Evolutionary conservation across 495 filamentous ascomycete genomes (phyloP), one percentile per base, ranked within the genome.

Genomic region (Penicillium manginii): DNA sequence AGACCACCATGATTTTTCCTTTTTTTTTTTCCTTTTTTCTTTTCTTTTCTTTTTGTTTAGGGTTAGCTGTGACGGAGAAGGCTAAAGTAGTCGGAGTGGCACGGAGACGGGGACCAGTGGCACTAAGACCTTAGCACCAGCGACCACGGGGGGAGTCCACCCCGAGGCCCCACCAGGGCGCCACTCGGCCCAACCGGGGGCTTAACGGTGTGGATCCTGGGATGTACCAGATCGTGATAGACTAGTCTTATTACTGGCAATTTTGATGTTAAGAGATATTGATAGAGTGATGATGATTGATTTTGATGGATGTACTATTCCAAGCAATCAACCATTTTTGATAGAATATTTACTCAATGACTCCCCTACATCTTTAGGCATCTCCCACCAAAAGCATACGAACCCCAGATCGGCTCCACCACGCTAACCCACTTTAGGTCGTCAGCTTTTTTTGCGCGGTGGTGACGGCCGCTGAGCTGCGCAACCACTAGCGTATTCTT

Each of bases 401-500:
- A 69, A 73, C 71, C 75, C 73, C 69, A 75, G 75, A 75, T 75
- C 70, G 66, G 58, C 73, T 68, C 75, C 74, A 69, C 68, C 19
- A 29, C 62, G 50, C 76, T 77, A 77, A 63, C 22, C 74, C 70
- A 54, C 66, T 75, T 63, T 68, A 64, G 71, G 69, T n/a, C 10
- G 61, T 68, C 68, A 70, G 68, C 65, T 64, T 63, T 65, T 65
- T 66, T 64, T 47, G 43, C 43, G 43, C 43, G 43, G 50, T 64
- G 49, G 66, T 76, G 69, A 73, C 72, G 71, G 68, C 70, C 65
- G 60, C 64, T 47, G 65, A 76, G 72, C 72, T 79, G 64, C 78
- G 61, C 74, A 77, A 77, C 78, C 78, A 78, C 77, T 80, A 80
- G 77, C 71, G 73, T 58, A n/a, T 49, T 37, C 73, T 80, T 78